Evolutionary conservation across 441 rosid genomes (phyloP), one percentile per base, ranked within the genome.

Genomic region (Populus tomentosa): DNA sequence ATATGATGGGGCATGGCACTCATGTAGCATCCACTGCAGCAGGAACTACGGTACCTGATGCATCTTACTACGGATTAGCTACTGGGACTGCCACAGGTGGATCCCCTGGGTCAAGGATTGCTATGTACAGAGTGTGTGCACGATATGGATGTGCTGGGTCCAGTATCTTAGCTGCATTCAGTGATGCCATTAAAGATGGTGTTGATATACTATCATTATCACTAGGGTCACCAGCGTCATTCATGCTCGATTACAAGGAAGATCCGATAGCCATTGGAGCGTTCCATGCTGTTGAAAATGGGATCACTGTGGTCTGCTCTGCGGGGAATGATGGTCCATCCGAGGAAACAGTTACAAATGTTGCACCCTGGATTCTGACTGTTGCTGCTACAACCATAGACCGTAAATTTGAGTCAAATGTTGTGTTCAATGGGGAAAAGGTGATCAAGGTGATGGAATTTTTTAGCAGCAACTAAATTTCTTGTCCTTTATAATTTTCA

Each of bases 381-480:
- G 98, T 92, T 30, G 97, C 85, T 62, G 97, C 97, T 33, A 88
- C 88, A 67, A 92, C 97, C 16, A 92, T 92, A 38, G 98, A 94
- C 81, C 81, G 97, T 68, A 87, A 85, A 80, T 92, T 94, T 2
- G 92, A 90, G 84, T 88, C 98, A 6, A 80, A 89, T 79, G 79
- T 91, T 75, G 83, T 90, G 18, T 76, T 94, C 21, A 95, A 95
- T 11, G 89, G 85, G 18, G 84, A 81, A 66, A 84, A 80, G 81
- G 87, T 87, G 21, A 80, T 91, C 77, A 89, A 88, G 92, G 98
- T 90, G 74, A 76, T 33, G 36, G 28, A 13, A 9, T 42, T 0
- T 6, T 65, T 38, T 2, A 6, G 50, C n/a, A n/a, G 35, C 8
- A 30, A 18, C 20, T 68, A 16, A 68, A 7, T 11, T 68, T 68